Conservation (phyloP, 2,329 filamentous ascomycete species). For the Pestalotiopsis sp. region DNA sequence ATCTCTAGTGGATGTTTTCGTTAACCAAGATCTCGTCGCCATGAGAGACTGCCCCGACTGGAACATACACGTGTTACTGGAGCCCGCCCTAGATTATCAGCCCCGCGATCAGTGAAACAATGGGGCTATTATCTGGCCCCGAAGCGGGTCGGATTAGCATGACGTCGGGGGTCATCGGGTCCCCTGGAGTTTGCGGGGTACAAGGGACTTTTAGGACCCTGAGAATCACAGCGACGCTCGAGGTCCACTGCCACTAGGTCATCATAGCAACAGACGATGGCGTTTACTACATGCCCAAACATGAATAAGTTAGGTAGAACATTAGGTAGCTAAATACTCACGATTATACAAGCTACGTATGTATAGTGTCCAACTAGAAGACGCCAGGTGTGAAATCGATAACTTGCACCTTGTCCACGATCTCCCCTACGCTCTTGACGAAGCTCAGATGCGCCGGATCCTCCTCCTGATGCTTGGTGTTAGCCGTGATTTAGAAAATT, state of each 20-base stretch:
- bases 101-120: slow-evolving; percentile 10
- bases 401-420: slow-evolving; percentile 56
- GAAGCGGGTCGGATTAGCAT: background rate
- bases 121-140: background rate
- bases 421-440: slow-evolving; percentile 46
- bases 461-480: slow-evolving; percentile 33
- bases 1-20: background rate
- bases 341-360: background rate
- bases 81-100: slow-evolving; percentile 4
- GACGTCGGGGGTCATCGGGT: background rate
- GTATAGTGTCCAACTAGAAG: slow-evolving; percentile 21
- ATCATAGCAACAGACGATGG: background rate
- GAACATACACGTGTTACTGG: background rate
- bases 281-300: no score
- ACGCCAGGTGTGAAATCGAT: slow-evolving; percentile 57
- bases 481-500: background rate
- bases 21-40: background rate
- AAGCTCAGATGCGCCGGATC: slow-evolving; percentile 67
- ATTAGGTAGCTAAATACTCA: no score
- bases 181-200: slow-evolving; percentile 1
- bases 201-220: background rate
- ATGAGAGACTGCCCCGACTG: background rate
- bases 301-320: no score
- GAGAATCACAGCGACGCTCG: background rate
- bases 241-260: background rate